Evolutionary conservation across 768 basidiomycete genomes (phyloP).

Genomic region (Rhizopogon salebrosus): DNA sequence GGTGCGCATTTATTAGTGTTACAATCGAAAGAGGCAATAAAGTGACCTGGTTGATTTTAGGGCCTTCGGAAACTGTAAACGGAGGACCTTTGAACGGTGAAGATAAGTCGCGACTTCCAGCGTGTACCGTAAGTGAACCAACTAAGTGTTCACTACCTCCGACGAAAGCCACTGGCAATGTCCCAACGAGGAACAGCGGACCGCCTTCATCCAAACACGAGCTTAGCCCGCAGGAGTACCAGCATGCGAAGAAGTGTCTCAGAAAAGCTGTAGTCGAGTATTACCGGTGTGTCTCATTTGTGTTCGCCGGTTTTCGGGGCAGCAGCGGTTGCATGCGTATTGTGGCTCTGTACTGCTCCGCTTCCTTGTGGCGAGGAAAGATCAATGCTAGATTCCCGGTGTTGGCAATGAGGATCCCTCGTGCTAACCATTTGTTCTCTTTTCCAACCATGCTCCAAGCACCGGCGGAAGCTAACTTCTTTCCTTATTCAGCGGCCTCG

Average conservation of each 20-base stretch:
- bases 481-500: conserved; percentile 51
- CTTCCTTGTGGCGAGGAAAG: background rate
- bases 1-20: conserved; percentile 1
- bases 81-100: background rate
- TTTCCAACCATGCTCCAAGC: background rate
- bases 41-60: background rate
- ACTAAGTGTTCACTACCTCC: background rate
- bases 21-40: background rate
- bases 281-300: conserved; percentile 52
- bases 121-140: background rate
- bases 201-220: background rate
- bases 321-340: background rate
- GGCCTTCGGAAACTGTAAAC: background rate
- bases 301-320: background rate
- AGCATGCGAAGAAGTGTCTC: conserved; percentile 77
- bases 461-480: background rate
- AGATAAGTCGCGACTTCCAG: background rate
- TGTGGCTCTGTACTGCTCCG: background rate
- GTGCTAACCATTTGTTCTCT: background rate
- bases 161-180: background rate
- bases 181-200: background rate
- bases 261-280: conserved; percentile 81
- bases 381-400: background rate
- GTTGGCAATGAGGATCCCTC: background rate
- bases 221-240: conserved; percentile 73